These are phyloP conservation scores for Collybia mongolica DNA, from an alignment of 768 basidiomycete genomes.

Conservation along the genomic window DNA sequence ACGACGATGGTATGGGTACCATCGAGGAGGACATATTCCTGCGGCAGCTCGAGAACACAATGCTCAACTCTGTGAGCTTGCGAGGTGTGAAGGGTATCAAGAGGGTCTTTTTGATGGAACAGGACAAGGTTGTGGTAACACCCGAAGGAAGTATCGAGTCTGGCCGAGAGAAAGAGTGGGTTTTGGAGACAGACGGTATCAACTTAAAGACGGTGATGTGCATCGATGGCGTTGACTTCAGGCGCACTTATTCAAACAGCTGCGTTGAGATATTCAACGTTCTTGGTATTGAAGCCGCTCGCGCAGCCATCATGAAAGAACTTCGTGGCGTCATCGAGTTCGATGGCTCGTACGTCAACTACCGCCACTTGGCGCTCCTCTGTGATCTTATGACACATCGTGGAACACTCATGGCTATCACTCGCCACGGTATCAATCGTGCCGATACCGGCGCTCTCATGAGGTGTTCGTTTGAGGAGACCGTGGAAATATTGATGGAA, in stretches of 20 bases:
- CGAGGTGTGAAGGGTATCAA: constrained; percentile 91
- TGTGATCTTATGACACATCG: constrained; percentile 99
- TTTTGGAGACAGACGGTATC: constrained; percentile 95
- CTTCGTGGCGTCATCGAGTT: constrained; percentile 96
- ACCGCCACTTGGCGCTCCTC: constrained; percentile 92
- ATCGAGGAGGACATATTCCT: constrained; percentile 96
- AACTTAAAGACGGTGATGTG: constrained; percentile 95
- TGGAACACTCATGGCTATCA: constrained; percentile 95
- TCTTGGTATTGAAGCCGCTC: constrained; percentile 95
- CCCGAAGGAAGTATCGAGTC: constrained; percentile 65
- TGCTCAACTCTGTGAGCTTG: constrained; percentile 92
- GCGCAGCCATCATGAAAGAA: constrained; percentile 92
- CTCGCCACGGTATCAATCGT: constrained; percentile 98
- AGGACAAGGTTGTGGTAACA: constrained; percentile 71
- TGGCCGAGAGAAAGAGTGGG: constrained; percentile 84
- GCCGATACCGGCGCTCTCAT: constrained; percentile 99
- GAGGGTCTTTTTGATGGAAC: constrained; percentile 90
- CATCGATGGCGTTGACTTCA: constrained; percentile 92
- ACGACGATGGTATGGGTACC: constrained; percentile 71
- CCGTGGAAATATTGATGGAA: constrained; percentile 98
- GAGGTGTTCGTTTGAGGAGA: constrained; percentile 99
- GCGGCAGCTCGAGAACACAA: constrained; percentile 92
- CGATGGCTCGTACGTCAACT: constrained; percentile 99
- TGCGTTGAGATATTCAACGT: constrained; percentile 94
- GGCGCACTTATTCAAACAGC: constrained; percentile 94